These are phyloP conservation scores for Metschnikowia peoriensis DNA, from an alignment of 805 yeast species.

Conservation along the genomic window DNA sequence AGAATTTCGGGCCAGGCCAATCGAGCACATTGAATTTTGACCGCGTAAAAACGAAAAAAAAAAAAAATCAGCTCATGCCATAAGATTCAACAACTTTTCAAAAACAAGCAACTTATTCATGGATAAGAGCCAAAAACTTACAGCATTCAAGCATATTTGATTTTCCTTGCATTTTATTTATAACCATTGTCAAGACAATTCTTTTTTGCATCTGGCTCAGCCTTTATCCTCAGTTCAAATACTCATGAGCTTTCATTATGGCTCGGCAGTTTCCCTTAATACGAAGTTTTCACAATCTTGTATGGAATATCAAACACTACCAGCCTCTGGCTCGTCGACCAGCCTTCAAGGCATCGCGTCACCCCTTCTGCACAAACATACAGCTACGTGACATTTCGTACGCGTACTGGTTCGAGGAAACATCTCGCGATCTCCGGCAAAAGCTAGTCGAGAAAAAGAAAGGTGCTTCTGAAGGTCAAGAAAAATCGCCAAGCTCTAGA, in stretches of 20 bases:
- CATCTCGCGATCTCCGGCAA: slow-evolving; percentile 13
- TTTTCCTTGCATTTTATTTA: not conserved
- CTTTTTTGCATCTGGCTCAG: not conserved
- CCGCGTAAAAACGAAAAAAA: not conserved
- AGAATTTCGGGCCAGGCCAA: not conserved
- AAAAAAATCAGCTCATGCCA: slow-evolving; percentile 2
- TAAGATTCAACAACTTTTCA: not conserved
- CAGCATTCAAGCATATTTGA: not conserved
- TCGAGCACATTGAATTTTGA: not conserved
- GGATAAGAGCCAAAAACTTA: not conserved
- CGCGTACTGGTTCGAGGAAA: slow-evolving; percentile 17
- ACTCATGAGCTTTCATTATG: slow-evolving; percentile 11
- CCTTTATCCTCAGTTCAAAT: not conserved
- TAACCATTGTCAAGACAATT: not conserved
- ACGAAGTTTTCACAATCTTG: slow-evolving; percentile 11
- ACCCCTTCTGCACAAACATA: slow-evolving; percentile 17
- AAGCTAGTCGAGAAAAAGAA: slow-evolving; percentile 3
- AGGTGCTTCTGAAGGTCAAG: not conserved
- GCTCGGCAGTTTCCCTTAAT: slow-evolving; percentile 16
- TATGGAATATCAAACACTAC: slow-evolving; percentile 17
- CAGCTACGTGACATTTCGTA: slow-evolving; percentile 19
- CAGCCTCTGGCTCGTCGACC: slow-evolving; percentile 13
- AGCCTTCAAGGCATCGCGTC: slow-evolving; percentile 15
- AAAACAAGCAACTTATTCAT: not conserved
- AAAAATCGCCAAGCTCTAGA: not conserved